A percentile compares a stretch with the other conserved stretches of the same genome.
Evolutionary conservation across 2,329 filamentous ascomycete genomes (phyloP).

Genomic region (Fusarium chlamydosporum): DNA sequence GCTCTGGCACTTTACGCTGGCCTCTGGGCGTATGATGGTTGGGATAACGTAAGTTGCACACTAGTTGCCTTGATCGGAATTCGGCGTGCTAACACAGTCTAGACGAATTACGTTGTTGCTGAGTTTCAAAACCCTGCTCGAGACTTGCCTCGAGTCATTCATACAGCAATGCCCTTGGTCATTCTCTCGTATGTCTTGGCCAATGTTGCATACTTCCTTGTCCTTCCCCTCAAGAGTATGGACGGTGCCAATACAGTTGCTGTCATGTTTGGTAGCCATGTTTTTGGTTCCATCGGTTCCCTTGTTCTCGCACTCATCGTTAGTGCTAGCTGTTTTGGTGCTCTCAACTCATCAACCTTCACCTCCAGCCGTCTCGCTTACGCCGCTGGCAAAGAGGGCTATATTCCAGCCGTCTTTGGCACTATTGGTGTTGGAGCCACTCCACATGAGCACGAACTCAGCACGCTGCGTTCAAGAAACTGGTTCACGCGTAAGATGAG

Average conservation of each 20-base stretch:
- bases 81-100: conserved; percentile 41
- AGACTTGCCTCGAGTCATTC: conserved; percentile 93
- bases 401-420: conserved; percentile 86
- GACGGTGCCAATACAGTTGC: conserved; percentile 95
- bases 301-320: conserved; percentile 91
- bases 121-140: conserved; percentile 93
- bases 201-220: conserved; percentile 94
- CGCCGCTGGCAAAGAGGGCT: conserved; percentile 94
- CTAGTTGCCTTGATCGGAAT: not conserved
- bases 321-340: conserved; percentile 91
- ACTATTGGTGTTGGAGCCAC: conserved; percentile 77
- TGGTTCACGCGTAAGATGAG: conserved; percentile 72
- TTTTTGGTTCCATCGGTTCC: conserved; percentile 87
- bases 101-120: conserved; percentile 98
- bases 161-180: conserved; percentile 95
- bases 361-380: conserved; percentile 94
- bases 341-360: conserved; percentile 94
- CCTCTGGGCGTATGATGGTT: conserved; percentile 97
- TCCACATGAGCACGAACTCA: conserved; percentile 58
- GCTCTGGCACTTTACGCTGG: conserved; percentile 95
- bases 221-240: conserved; percentile 84
- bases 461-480: conserved; percentile 64
- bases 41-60: conserved; percentile 85
- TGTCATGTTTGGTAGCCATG: conserved; percentile 89
- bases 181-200: conserved; percentile 91